phyloP scores from a whole-genome alignment of 2,329 filamentous ascomycete species.

The Colletotrichum sp. region DNA sequence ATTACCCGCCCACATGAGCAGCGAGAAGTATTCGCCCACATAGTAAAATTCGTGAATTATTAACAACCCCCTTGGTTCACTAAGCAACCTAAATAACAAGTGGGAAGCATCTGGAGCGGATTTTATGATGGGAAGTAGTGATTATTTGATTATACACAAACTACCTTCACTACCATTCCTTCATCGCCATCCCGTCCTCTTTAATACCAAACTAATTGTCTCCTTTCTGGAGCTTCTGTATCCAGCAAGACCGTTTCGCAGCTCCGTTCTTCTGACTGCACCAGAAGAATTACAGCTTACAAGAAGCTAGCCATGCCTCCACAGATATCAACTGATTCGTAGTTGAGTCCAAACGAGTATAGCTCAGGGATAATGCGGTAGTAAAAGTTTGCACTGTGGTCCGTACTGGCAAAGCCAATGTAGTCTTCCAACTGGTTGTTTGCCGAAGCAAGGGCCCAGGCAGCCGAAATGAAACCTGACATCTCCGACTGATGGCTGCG shows the following conservation, averaged over 20 bases:
- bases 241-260: background rate
- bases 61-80: background rate
- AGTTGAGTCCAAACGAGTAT: background rate
- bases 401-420: background rate
- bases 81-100: background rate
- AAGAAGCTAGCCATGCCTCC: background rate
- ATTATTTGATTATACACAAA: background rate
- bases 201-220: accelerated
- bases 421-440: background rate
- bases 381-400: background rate
- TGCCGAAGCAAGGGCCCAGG: background rate
- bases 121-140: background rate
- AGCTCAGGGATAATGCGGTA: background rate
- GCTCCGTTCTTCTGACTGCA: background rate
- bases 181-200: accelerated
- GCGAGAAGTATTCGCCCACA: background rate
- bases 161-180: accelerated
- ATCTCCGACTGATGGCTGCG: background rate
- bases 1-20: background rate
- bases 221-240: background rate
- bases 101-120: background rate
- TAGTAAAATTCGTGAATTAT: background rate
- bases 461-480: background rate
- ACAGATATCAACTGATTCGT: background rate
- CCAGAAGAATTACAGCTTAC: background rate